phyloP scores from a whole-genome alignment of 371 early-diverging fungal genomes.

The Mucor velutinosus region DNA sequence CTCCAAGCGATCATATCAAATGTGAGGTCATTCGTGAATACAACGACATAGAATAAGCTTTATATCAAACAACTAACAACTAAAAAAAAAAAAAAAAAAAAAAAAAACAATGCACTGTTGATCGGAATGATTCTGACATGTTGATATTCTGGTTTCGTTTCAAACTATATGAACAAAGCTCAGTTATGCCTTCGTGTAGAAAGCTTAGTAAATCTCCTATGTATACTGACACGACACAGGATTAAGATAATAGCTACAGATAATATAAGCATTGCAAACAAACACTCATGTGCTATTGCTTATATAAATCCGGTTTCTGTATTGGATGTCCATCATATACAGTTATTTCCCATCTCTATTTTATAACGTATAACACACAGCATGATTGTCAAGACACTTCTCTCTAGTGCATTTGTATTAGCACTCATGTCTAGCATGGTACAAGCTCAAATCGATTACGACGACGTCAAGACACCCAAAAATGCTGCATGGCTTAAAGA shows the following conservation, averaged over 20 bases:
- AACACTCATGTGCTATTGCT: neutral
- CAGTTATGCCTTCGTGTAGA: neutral
- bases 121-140: neutral
- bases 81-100: too few relatives aligned
- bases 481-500: conserved; percentile 57
- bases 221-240: neutral
- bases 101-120: neutral
- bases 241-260: neutral
- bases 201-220: neutral
- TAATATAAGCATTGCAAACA: neutral
- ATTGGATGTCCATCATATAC: neutral
- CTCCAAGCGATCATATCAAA: too few relatives aligned
- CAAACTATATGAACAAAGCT: neutral
- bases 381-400: neutral
- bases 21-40: neutral
- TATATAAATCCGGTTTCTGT: neutral
- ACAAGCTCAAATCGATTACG: neutral
- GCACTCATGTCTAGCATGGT: conserved; percentile 1
- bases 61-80: neutral
- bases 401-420: neutral
- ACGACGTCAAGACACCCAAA: conserved; percentile 38
- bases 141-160: neutral
- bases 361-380: neutral
- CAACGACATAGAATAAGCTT: neutral
- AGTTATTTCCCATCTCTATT: neutral